Evolutionary conservation across 768 basidiomycete species (phyloP).

Genomic region (Amanita inopinata): DNA sequence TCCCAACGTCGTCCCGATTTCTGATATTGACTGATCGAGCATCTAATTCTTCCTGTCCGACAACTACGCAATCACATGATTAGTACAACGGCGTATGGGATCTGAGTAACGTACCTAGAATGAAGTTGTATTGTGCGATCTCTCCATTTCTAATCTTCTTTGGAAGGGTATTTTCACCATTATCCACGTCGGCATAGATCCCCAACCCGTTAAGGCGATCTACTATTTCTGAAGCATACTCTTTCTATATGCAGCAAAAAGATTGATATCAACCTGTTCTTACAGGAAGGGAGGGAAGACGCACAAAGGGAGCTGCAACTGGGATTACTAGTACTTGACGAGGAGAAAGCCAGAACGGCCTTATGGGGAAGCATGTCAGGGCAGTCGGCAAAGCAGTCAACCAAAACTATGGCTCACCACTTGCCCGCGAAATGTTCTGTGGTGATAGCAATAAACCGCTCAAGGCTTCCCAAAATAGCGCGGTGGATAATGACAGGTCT

Average conservation of each 20-base stretch:
- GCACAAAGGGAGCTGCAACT: constrained; percentile 79
- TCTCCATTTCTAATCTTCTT: constrained; percentile 99
- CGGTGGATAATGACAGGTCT: constrained; percentile 98
- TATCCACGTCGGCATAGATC: constrained; percentile 87
- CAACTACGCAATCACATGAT: constrained; percentile 43
- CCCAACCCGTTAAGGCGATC: constrained; percentile 58
- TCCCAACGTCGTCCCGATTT: constrained; percentile 89
- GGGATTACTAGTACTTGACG: constrained; percentile 93
- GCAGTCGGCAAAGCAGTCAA: not conserved
- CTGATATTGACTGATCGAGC: constrained; percentile 86
- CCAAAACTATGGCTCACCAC: constrained; percentile 49
- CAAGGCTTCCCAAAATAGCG: constrained; percentile 88
- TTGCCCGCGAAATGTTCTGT: constrained; percentile 98
- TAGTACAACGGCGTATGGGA: not conserved
- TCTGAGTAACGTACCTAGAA: constrained; percentile 57
- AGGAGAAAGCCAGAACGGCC: constrained; percentile 99
- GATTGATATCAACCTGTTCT: constrained; percentile 12
- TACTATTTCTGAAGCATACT: constrained; percentile 79
- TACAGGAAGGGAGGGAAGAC: constrained; percentile 20
- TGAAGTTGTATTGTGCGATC: constrained; percentile 96
- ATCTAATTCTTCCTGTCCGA: constrained; percentile 89
- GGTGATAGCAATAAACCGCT: constrained; percentile 93
- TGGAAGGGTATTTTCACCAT: constrained; percentile 82
- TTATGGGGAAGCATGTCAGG: constrained; percentile 19
- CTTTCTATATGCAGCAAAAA: constrained; percentile 44